Conservation (phyloP, 108 stramenopile genomes). For the Cyclotella cryptica region DNA sequence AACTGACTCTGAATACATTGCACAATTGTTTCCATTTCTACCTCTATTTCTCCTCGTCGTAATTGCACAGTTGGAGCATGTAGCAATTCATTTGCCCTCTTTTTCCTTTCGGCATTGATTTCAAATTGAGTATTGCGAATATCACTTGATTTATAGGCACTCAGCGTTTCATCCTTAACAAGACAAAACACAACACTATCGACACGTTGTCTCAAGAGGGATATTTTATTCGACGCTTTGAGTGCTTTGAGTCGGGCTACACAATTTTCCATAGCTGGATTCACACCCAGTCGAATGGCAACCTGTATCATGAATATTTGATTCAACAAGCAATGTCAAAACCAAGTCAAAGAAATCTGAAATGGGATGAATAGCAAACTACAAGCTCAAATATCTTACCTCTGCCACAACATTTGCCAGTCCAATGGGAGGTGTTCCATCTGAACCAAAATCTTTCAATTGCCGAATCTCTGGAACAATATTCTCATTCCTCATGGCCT, state of each 20-base stretch:
- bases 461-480: conserved; percentile 58
- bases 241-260: not conserved
- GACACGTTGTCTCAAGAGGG: not conserved
- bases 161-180: too few relatives aligned
- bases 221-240: not conserved
- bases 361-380: not conserved
- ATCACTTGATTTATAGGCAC: too few relatives aligned
- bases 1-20: not conserved
- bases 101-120: not conserved
- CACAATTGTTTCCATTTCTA: not conserved
- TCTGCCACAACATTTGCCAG: conserved; percentile 35
- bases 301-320: conserved; percentile 30
- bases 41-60: not conserved
- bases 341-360: not conserved
- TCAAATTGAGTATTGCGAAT: not conserved
- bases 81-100: not conserved
- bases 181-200: not conserved
- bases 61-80: conserved; percentile 5
- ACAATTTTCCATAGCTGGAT: not conserved
- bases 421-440: conserved; percentile 54
- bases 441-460: conserved; percentile 63
- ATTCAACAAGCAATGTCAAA: not conserved
- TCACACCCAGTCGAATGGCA: conserved; percentile 24
- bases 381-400: conserved; percentile 15
- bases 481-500: conserved; percentile 67